Evolutionary conservation across 2,329 filamentous ascomycete genomes (phyloP).

Genomic region (Pseudogymnoascus destructans): DNA sequence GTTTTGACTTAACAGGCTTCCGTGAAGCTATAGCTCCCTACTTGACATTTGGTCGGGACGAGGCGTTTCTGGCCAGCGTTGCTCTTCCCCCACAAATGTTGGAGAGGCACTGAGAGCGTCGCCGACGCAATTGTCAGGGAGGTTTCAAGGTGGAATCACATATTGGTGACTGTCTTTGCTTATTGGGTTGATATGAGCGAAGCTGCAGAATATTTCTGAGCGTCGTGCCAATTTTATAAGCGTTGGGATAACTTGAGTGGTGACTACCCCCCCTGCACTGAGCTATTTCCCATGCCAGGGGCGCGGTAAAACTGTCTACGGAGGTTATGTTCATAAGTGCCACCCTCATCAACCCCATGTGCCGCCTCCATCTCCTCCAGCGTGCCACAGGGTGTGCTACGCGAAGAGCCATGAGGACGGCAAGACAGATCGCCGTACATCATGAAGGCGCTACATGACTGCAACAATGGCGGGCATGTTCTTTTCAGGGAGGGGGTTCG

Average conservation of each 20-base stretch:
- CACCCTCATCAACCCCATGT: slow-evolving; percentile 3
- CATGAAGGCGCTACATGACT: slow-evolving; percentile 35
- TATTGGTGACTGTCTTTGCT: slow-evolving; percentile 13
- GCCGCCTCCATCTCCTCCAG: background rate
- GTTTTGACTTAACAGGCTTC: too few relatives aligned
- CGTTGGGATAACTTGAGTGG: background rate
- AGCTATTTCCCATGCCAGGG: background rate
- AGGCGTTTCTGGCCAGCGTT: slow-evolving; percentile 12
- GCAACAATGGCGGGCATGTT: slow-evolving; percentile 36
- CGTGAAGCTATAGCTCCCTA: too few relatives aligned
- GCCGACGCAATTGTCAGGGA: slow-evolving; percentile 18
- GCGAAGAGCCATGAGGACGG: slow-evolving; percentile 16
- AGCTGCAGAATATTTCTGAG: background rate
- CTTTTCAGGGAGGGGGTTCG: slow-evolving; percentile 39
- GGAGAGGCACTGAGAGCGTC: slow-evolving; percentile 17
- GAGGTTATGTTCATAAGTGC: too few relatives aligned
- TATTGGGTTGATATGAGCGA: background rate
- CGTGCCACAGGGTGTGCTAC: slow-evolving; percentile 14
- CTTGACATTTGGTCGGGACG: slow-evolving; percentile 16
- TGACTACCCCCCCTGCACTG: background rate
- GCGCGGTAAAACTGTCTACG: background rate
- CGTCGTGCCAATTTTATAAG: background rate
- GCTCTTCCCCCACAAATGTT: slow-evolving; percentile 14
- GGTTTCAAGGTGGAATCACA: slow-evolving; percentile 19
- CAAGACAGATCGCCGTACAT: slow-evolving; percentile 35